Percentiles rank a stretch among this genome's conserved stretches.
These are phyloP conservation scores for Potentilla sterilis DNA, from an alignment of 306 rosid species.

Conservation along the genomic window DNA sequence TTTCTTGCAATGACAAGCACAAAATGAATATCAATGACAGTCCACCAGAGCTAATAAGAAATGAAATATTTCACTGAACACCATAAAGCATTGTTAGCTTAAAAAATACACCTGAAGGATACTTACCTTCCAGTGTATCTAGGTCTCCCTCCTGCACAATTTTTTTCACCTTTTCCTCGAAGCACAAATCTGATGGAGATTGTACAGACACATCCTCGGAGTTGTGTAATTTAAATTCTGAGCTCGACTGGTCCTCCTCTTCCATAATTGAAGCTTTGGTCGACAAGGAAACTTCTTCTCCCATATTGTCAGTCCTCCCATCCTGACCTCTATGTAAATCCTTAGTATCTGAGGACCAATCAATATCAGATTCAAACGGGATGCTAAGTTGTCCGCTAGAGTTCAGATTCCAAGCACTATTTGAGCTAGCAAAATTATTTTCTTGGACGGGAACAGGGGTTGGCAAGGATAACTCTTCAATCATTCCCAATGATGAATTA, in stretches of 20 bases:
- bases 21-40: not conserved
- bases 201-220: slow-evolving; percentile 32
- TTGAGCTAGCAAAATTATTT: slow-evolving; percentile 1
- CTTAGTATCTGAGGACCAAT: slow-evolving; percentile 33
- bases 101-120: slow-evolving; percentile 15
- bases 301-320: slow-evolving; percentile 30
- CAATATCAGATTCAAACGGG: slow-evolving; percentile 23
- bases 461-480: slow-evolving; percentile 15
- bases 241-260: slow-evolving; percentile 30
- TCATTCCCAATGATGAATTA: not conserved
- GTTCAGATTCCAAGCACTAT: slow-evolving; percentile 19
- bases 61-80: not conserved
- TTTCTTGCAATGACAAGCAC: not conserved
- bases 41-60: not conserved
- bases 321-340: slow-evolving; percentile 29
- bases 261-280: slow-evolving; percentile 27
- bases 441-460: not conserved
- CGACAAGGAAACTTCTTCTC: slow-evolving; percentile 32
- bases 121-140: slow-evolving; percentile 66
- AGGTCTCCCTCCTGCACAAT: slow-evolving; percentile 77
- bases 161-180: slow-evolving; percentile 67
- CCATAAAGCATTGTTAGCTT: not conserved
- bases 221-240: slow-evolving; percentile 21
- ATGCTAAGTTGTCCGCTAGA: not conserved
- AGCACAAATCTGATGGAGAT: slow-evolving; percentile 33